phyloP scores from a whole-genome alignment of 306 rosid species.

The peach (Prunus persica) region Prunus_persica_NCBIv2 NC_034012.1:7138501-7139000 shows the following conservation, averaged over 20 bases:
- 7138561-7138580: slow-evolving; percentile 17
- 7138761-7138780: slow-evolving; percentile 77
- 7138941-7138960: slow-evolving; percentile 72
- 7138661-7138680: slow-evolving; percentile 10
- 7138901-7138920: slow-evolving; percentile 85
- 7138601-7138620: slow-evolving; percentile 11
- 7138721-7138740: slow-evolving; percentile 85
- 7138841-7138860: slow-evolving; percentile 79
- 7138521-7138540: slow-evolving; percentile 9
- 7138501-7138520: background rate
- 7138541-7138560: slow-evolving; percentile 32
- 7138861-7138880: slow-evolving; percentile 77
- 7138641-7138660: slow-evolving; percentile 12
- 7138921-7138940: slow-evolving; percentile 77
- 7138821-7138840: slow-evolving; percentile 65
- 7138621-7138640: slow-evolving; percentile 19
- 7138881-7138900: slow-evolving; percentile 99
- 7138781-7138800: slow-evolving; percentile 79
- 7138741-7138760: slow-evolving; percentile 79
- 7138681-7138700: slow-evolving; percentile 47
- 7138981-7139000: slow-evolving; percentile 69
- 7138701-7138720: slow-evolving; percentile 50
- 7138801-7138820: slow-evolving; percentile 93
- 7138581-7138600: background rate
- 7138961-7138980: slow-evolving; percentile 57